phyloP scores from a whole-genome alignment of 805 yeast species.

The Kodamaea jinghongensis region DNA sequence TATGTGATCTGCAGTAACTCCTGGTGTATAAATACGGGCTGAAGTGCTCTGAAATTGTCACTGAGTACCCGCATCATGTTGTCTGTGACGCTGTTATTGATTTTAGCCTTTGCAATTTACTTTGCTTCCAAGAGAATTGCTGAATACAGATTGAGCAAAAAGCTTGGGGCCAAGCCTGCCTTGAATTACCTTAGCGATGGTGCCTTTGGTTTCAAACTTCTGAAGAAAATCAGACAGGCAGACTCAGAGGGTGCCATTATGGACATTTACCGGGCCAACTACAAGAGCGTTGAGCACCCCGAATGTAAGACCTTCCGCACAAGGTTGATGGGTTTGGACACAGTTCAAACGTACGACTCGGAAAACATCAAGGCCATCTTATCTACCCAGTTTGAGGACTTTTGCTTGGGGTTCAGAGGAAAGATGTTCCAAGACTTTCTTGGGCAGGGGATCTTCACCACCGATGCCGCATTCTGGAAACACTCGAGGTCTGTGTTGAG shows the following conservation, averaged over 20 bases:
- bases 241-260: slow-evolving; percentile 2
- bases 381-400: slow-evolving; percentile 42
- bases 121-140: not conserved
- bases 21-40: too few species aligned
- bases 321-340: slow-evolving; percentile 14
- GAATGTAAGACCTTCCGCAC: slow-evolving; percentile 7
- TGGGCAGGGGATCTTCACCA: slow-evolving; percentile 44
- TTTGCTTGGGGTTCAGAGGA: slow-evolving; percentile 38
- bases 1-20: too few species aligned
- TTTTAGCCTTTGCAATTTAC: slow-evolving; percentile 5
- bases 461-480: slow-evolving; percentile 44
- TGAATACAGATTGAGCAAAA: not conserved
- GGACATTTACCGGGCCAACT: slow-evolving; percentile 1
- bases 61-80: too few species aligned
- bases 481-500: slow-evolving; percentile 42
- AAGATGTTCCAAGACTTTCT: slow-evolving; percentile 34
- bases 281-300: not conserved
- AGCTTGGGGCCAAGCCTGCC: slow-evolving; percentile 5
- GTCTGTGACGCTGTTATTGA: not conserved
- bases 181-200: slow-evolving; percentile 1
- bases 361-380: slow-evolving; percentile 42
- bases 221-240: slow-evolving; percentile 5
- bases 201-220: slow-evolving; percentile 2
- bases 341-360: slow-evolving; percentile 34
- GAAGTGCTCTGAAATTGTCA: too few species aligned